Evolutionary conservation across 2,329 filamentous ascomycete genomes (phyloP).

Genomic region (Monilinia laxa): DNA sequence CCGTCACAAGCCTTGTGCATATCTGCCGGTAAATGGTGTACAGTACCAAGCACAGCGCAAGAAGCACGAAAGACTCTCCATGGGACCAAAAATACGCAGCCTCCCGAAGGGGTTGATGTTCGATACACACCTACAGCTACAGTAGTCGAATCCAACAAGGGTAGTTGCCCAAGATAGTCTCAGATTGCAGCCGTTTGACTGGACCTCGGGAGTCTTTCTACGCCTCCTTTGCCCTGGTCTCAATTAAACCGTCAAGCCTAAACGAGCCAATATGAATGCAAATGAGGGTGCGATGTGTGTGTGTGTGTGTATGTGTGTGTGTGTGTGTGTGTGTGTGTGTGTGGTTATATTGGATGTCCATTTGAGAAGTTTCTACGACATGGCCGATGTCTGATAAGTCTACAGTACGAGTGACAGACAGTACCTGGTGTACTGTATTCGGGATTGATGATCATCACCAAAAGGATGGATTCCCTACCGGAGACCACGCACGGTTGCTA

Average conservation of each 20-base stretch:
- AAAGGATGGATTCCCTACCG: neutral
- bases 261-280: neutral
- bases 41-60: constrained; percentile 17
- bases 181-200: constrained; percentile 28
- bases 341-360: constrained; percentile 10
- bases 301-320: neutral
- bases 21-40: constrained; percentile 13
- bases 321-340: constrained; percentile 2
- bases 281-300: neutral
- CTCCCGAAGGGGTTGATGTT: constrained; percentile 25
- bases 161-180: constrained; percentile 25
- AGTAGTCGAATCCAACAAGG: constrained; percentile 23
- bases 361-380: constrained; percentile 1
- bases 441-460: neutral
- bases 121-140: constrained; percentile 12
- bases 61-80: constrained; percentile 11
- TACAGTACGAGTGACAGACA: no score
- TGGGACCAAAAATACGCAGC: constrained; percentile 25
- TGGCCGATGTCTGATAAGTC: neutral
- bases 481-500: neutral
- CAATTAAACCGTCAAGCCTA: constrained; percentile 12
- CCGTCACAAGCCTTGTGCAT: constrained; percentile 23
- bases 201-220: constrained; percentile 23
- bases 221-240: constrained; percentile 12
- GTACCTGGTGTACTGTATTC: neutral